Base-by-base conservation (phyloP, 202 grass and related monocot species). In the Setaria viridis region DNA sequence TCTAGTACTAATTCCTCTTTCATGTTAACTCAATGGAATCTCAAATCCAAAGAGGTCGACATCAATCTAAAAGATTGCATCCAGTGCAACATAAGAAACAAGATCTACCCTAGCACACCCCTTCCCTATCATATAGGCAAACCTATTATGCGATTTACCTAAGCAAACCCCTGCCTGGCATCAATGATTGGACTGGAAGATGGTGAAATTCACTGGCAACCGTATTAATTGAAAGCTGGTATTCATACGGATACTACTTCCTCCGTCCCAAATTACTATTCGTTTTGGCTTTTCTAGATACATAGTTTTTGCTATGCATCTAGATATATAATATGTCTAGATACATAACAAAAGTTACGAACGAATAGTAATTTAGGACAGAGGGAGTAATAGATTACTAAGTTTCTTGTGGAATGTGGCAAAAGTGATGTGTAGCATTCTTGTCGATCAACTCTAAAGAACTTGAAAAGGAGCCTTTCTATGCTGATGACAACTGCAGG, bases 101-200 rank as follows among this genome's bases (percentile, higher is more conserved):
- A 15, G 12, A 72, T 72, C 12, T 49, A 50, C 25, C 45, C 14
- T 50, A 72, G 70, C 21, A 72, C 9, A 21, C n/a, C n/a, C 8
- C 56, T 10, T n/a, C 9, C 7, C 57, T 25, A 60, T 25, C n/a
- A 60, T 60, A 25, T 60, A 60, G 57, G 57, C 9, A 25, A 11
- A 60, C 9, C 4, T 62, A 32, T 62, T 32, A 14, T 30, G 59
- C 32, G 11, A 62, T 62, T 62, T 62, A 32, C 29, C 70, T 72
- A 72, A 72, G 45, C 13, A 50, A 7, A 72, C 21, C 70, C 11
- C 29, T 73, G 7, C 14, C 25, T 7, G 47, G 21, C 13, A 34
- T 73, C 70, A 73, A 51, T 73, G 46, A 72, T 73, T 73, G 46
- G 46, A 4, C 17, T 34, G 70, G 14, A 11, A 69, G 3, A 73